These are phyloP conservation scores for Baorangia bicolor DNA, from an alignment of 768 basidiomycete species.

Conservation along the genomic window DNA sequence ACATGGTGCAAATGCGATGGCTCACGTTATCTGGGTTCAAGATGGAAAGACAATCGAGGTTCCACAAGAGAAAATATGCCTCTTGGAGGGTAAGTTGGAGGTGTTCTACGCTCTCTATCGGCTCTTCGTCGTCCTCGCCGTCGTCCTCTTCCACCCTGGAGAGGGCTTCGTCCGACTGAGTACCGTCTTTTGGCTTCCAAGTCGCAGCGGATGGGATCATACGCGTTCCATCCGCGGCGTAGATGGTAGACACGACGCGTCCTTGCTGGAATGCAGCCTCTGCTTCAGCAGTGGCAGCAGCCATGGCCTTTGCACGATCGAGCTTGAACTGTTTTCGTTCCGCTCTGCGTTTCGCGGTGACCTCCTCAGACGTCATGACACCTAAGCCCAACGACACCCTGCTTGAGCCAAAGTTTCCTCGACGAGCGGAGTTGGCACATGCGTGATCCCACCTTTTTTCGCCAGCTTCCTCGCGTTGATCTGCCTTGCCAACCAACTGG, in stretches of 20 bases:
- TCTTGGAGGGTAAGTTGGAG: constrained; percentile 88
- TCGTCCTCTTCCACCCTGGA: constrained; percentile 26
- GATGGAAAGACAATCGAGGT: constrained; percentile 76
- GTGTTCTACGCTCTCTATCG: constrained; percentile 78
- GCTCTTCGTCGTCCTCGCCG: constrained; percentile 42
- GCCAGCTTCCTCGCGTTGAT: constrained; percentile 56
- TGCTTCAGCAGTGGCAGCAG: constrained; percentile 75
- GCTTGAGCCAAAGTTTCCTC: background rate
- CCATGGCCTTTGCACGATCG: constrained; percentile 87
- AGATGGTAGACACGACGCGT: constrained; percentile 56
- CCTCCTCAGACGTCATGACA: constrained; percentile 79
- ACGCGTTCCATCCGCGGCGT: constrained; percentile 46
- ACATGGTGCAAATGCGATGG: background rate
- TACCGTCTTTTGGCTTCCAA: constrained; percentile 55
- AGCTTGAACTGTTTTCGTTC: constrained; percentile 93
- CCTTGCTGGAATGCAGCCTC: constrained; percentile 76
- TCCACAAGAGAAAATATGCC: constrained; percentile 87
- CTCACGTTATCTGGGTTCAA: constrained; percentile 64
- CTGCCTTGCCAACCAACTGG: constrained; percentile 85
- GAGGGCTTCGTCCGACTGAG: constrained; percentile 14
- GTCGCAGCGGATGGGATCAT: constrained; percentile 77
- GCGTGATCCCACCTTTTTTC: constrained; percentile 49
- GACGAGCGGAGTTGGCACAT: background rate
- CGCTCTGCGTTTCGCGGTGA: constrained; percentile 82
- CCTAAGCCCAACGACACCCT: background rate